These are phyloP conservation scores for Hymenochaete sp. DNA, from an alignment of 1,284 basidiomycete species.

Conservation along the genomic window DNA sequence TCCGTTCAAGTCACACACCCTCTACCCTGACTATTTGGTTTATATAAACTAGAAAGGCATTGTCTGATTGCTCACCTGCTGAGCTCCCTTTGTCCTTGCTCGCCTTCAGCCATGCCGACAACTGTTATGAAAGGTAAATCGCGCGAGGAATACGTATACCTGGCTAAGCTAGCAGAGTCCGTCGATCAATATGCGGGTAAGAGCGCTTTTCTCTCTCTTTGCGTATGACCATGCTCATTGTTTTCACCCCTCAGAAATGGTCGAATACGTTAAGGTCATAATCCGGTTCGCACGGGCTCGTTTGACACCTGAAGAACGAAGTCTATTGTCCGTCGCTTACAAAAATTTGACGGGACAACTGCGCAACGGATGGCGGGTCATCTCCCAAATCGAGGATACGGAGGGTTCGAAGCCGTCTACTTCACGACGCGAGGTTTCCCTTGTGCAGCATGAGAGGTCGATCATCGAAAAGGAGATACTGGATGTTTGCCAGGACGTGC, in stretches of 20 bases:
- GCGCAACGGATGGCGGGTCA: conserved; percentile 54
- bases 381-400: conserved; percentile 47
- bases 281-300: conserved; percentile 39
- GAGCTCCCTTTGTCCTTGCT: not conserved
- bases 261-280: conserved; percentile 49
- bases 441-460: conserved; percentile 45
- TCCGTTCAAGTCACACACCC: too few species aligned
- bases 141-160: conserved; percentile 33
- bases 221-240: not conserved
- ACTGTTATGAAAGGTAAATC: conserved; percentile 12
- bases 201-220: conserved; percentile 16
- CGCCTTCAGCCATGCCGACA: not conserved
- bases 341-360: conserved; percentile 58
- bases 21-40: not conserved
- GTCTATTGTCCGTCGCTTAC: conserved; percentile 60
- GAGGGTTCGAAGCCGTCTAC: conserved; percentile 28
- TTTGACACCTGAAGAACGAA: conserved; percentile 56
- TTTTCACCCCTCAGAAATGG: conserved; percentile 36
- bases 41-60: not conserved
- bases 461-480: conserved; percentile 50
- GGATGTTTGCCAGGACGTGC: conserved; percentile 49
- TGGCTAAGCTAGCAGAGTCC: conserved; percentile 61
- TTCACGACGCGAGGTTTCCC: conserved; percentile 32
- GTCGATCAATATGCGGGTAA: conserved; percentile 59
- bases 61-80: not conserved